Evolutionary conservation across 129 eudicot genomes (phyloP).

Genomic region (Tanacetum coccineum): DNA sequence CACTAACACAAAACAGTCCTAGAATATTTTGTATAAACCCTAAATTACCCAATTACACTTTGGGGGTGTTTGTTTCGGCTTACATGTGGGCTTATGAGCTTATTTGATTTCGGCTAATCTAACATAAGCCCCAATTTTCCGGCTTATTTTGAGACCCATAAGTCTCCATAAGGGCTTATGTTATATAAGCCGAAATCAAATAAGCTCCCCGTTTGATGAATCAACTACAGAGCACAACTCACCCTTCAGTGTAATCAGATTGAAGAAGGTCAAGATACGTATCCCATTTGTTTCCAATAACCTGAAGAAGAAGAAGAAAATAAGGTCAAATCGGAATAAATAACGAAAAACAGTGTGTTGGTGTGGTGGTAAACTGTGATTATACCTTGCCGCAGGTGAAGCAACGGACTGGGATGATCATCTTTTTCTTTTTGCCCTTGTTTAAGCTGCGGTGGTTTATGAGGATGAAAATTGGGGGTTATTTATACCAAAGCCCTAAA

Average conservation of each 20-base stretch:
- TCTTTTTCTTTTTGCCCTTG: slow-evolving; percentile 30
- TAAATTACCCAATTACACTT: background rate
- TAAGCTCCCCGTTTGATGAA: too few species aligned
- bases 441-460: slow-evolving; percentile 3
- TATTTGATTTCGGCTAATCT: too few species aligned
- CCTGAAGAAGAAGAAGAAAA: slow-evolving; percentile 33
- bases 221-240: too few species aligned
- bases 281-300: slow-evolving; percentile 97
- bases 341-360: background rate
- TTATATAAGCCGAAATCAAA: too few species aligned
- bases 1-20: background rate
- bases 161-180: too few species aligned
- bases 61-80: too few species aligned
- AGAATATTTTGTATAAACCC: slow-evolving; percentile 9
- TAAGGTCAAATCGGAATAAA: background rate
- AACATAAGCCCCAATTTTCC: too few species aligned
- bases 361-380: background rate
- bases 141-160: too few species aligned
- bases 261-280: slow-evolving; percentile 89
- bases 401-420: slow-evolving; percentile 86
- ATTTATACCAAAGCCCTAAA: slow-evolving; percentile 27
- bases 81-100: too few species aligned
- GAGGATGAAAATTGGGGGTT: background rate
- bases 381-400: slow-evolving; percentile 87
- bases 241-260: slow-evolving; percentile 94